A percentile compares a stretch with the other conserved stretches of the same genome.
Conservation (phyloP, 2,329 filamentous ascomycete genomes). For the Penicillium hordei region DNA sequence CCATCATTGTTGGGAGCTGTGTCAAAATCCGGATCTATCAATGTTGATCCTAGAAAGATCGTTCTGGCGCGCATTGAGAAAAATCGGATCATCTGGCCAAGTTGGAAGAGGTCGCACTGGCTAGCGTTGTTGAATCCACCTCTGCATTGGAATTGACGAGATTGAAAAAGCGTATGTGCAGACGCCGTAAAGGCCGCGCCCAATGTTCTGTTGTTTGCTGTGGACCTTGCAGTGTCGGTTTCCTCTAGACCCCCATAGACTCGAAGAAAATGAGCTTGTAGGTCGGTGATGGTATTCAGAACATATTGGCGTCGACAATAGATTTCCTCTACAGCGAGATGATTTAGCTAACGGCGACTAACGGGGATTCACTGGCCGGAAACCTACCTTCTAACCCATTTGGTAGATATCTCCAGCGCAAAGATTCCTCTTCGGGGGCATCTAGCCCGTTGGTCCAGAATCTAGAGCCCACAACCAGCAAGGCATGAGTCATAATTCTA, state of each 20-base stretch:
- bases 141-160: slow-evolving; percentile 41
- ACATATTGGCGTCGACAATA: slow-evolving; percentile 43
- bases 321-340: slow-evolving; percentile 39
- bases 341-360: slow-evolving; percentile 4
- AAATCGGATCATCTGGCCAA: slow-evolving; percentile 47
- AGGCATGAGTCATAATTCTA: slow-evolving; percentile 34
- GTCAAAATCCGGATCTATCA: slow-evolving; percentile 38
- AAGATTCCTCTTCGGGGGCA: slow-evolving; percentile 18
- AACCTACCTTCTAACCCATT: slow-evolving; percentile 43
- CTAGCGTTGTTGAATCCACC: slow-evolving; percentile 43
- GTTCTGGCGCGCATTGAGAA: slow-evolving; percentile 44
- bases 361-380: neutral
- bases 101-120: slow-evolving; percentile 46
- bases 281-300: slow-evolving; percentile 44
- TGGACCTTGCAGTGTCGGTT: slow-evolving; percentile 17
- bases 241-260: slow-evolving; percentile 42
- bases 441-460: slow-evolving; percentile 37
- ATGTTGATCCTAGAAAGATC: slow-evolving; percentile 42
- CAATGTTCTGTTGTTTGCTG: slow-evolving; percentile 10
- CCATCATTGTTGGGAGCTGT: slow-evolving; percentile 19
- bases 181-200: slow-evolving; percentile 19
- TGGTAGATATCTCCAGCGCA: slow-evolving; percentile 40
- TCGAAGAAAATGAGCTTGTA: slow-evolving; percentile 45
- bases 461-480: slow-evolving; percentile 40
- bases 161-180: slow-evolving; percentile 11